Evolutionary conservation across 129 eudicot genomes (phyloP), one percentile per base, ranked within the genome.

Genomic region (Chrysanthemum seticuspe): DNA sequence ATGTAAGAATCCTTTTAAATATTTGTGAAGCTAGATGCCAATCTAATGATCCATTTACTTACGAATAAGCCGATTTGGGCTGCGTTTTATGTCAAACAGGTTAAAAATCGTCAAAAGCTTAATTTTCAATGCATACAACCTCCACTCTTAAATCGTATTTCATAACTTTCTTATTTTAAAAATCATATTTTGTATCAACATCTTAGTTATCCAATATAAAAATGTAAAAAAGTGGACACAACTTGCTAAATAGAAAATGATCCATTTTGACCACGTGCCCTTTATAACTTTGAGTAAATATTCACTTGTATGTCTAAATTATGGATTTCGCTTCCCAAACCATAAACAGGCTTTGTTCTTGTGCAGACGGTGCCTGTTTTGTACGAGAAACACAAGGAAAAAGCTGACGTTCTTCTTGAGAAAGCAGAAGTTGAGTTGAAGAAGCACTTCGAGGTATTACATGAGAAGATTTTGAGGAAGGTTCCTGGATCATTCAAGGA

Each of bases 301-400:
- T 2, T 52, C 51, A 62, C 6, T 11, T 3, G 1, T 62, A 21
- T 23, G 2, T 59, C 13, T 9, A 2, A 4, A 19, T 60, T 25
- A 19, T 13, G 31, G 13, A 8, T 11, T 71, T 45, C 10, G 9
- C 2, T 71, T 34, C 14, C 25, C 4, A 6, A 48, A 73, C 65
- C 21, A 4, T 13, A 2, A 27, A 36, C 87, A 93, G 98, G 72
- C 34, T 87, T 93, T 55, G 77, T 93, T 44, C 71, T 93, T 72
- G 66, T 89, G 76, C 88, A 83, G 72, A 83, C 95, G 27, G 90
- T 85, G 67, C 98, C 96, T 61, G 81, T 89, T 72, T 68, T 93
- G 3, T 93, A 93, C 16, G 95, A 93, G 83, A 78, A 78, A 60
- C 82, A 87, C 65, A 96, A 89, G 78, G 98, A 84, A 60, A 70